phyloP scores from a whole-genome alignment of 805 yeast species.

The Saccharomycopsis synnaedendra region DNA sequence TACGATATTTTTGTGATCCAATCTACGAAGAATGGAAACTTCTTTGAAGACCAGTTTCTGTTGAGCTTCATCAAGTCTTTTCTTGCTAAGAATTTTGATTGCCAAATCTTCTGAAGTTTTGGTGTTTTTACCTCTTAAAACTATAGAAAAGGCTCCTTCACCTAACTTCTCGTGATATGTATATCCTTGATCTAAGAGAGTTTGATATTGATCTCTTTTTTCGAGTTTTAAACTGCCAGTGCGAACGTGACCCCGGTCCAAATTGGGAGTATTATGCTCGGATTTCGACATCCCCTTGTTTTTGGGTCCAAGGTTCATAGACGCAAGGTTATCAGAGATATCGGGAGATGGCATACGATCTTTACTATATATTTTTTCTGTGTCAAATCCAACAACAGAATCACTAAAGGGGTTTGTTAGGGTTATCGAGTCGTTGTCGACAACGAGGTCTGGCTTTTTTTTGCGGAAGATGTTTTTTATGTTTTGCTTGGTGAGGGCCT shows the following conservation, averaged over 20 bases:
- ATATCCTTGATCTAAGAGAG: conserved; percentile 5
- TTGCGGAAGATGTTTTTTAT: too few species aligned
- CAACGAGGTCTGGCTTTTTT: too few species aligned
- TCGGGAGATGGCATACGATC: neutral
- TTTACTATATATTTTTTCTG: too few species aligned
- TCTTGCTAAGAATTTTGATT: conserved; percentile 53
- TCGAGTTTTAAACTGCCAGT: neutral
- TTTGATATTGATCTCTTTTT: conserved; percentile 5
- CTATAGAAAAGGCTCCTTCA: conserved; percentile 76
- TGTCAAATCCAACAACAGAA: too few species aligned
- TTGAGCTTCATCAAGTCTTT: conserved; percentile 50
- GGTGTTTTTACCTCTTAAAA: conserved; percentile 40
- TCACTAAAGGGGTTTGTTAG: too few species aligned
- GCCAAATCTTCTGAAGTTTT: conserved; percentile 28
- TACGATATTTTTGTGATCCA: conserved; percentile 54
- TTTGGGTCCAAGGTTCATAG: neutral
- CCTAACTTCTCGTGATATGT: conserved; percentile 44
- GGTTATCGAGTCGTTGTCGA: too few species aligned
- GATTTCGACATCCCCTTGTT: neutral
- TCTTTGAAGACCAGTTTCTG: conserved; percentile 68
- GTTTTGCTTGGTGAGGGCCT: too few species aligned
- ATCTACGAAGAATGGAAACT: conserved; percentile 61
- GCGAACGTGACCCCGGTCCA: neutral
- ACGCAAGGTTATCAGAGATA: conserved; percentile 2
- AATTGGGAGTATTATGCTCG: neutral